Conservation (phyloP, 2,329 filamentous ascomycete genomes). For the Capronia americana region DNA sequence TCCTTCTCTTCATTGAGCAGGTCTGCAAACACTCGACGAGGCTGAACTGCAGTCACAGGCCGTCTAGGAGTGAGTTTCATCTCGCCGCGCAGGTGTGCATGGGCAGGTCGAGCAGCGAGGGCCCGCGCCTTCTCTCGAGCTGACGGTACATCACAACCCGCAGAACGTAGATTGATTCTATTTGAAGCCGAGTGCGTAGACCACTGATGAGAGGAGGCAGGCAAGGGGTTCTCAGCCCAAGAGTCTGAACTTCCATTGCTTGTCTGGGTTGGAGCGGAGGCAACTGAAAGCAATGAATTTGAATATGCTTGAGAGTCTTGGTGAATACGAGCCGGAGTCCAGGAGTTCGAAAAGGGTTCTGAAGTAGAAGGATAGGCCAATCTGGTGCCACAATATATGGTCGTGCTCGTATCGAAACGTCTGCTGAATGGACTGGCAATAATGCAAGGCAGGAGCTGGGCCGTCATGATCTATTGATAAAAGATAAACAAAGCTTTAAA, state of each 20-base stretch:
- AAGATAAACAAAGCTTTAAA: slow-evolving; percentile 23
- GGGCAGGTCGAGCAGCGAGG: neutral
- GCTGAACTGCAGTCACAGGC: neutral
- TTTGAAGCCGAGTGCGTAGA: slow-evolving; percentile 8
- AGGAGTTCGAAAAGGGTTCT: slow-evolving; percentile 16
- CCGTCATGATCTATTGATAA: slow-evolving; percentile 34
- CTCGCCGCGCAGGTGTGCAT: neutral
- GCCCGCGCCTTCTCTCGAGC: neutral
- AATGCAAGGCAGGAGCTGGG: slow-evolving; percentile 33
- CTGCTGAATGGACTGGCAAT: slow-evolving; percentile 32
- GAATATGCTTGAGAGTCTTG: slow-evolving; percentile 26
- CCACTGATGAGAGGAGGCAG: neutral
- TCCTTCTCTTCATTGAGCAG: slow-evolving; percentile 23
- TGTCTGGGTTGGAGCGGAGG: slow-evolving; percentile 21
- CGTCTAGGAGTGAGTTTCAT: slow-evolving; percentile 1
- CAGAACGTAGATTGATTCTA: neutral
- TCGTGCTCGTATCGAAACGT: slow-evolving; percentile 27
- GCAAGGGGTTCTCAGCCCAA: neutral
- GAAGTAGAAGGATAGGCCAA: slow-evolving; percentile 18
- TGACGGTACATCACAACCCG: neutral
- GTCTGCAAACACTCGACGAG: slow-evolving; percentile 17
- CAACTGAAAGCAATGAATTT: slow-evolving; percentile 24
- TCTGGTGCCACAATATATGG: slow-evolving; percentile 22
- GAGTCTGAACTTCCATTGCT: slow-evolving; percentile 27
- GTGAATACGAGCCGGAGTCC: slow-evolving; percentile 27